Base-by-base conservation (phyloP, 2,329 filamentous ascomycete genomes). In the Seiridium unicorne region DNA sequence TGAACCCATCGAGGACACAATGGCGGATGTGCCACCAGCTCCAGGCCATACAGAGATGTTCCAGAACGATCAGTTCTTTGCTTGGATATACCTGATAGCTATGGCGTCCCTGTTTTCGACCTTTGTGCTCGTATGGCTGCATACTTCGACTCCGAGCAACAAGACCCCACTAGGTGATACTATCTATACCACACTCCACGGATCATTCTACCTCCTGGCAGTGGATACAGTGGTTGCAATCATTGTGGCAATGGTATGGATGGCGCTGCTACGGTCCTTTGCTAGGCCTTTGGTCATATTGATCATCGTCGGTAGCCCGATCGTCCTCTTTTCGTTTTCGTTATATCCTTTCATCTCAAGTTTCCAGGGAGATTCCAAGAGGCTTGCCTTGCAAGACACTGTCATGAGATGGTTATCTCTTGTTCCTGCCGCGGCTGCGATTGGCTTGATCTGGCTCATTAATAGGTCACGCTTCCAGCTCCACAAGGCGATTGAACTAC, bases 141-240 rank as follows among this genome's bases (percentile, higher is more conserved):
- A 98, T 71, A 98, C 94, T 2, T 87, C 90, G 18, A 79, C 88
- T 1, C 89, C 90, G 4, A 79, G 79, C 57, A 81, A 82, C 58
- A 90, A 90, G 70, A 84, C 84, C 61, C 89, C 89, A 1, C 84
- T 96, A 60, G 94, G 93, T 11, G 95, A 99, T 74, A 97, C 94
- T 1, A 92, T 99, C 61, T 99, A 99, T 74, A 92, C 90, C 11
- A 93, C 92, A 4, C 78, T 99, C 42, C 89, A 91, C 67, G 87
- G 88, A 55, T 97, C 93, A 0, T 95, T 96, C 69, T 89, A 95
- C 70, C 89, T 98, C 65, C 86, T 99, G 47, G 91, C 92, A 2
- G 87, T 95, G 57, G 96, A 98, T 75, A 98, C 95, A 1, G 74
- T 98, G 18, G 89, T 97, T n/a, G 90, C 95, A 1, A 81, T 97